phyloP scores from a whole-genome alignment of 352 stramenopile species.

The Globisporangium uncinulatum region DNA sequence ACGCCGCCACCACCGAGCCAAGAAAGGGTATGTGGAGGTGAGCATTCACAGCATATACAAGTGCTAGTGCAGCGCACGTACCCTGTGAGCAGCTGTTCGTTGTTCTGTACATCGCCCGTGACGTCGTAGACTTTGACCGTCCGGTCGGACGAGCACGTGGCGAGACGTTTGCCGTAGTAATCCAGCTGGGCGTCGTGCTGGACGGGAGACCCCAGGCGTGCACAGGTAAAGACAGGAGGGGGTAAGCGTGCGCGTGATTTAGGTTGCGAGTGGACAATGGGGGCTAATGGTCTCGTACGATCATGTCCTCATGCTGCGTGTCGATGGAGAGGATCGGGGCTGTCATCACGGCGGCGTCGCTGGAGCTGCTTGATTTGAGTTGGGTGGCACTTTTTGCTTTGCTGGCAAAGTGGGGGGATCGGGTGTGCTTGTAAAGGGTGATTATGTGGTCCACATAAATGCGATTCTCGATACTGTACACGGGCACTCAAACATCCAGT shows the following conservation, averaged over 20 bases:
- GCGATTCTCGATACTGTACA: too few relatives aligned
- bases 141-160: constrained; percentile 97
- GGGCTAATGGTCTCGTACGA: constrained; percentile 39
- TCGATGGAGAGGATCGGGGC: constrained; percentile 90
- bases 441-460: not conserved
- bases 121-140: constrained; percentile 98
- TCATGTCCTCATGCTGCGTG: constrained; percentile 98
- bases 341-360: constrained; percentile 45
- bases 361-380: constrained; percentile 2
- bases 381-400: constrained; percentile 11
- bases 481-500: too few relatives aligned
- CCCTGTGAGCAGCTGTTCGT: constrained; percentile 83
- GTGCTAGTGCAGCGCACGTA: constrained; percentile 10
- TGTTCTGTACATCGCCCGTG: constrained; percentile 86
- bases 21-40: too few relatives aligned
- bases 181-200: constrained; percentile 98
- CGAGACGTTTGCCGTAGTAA: constrained; percentile 99
- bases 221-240: constrained; percentile 11
- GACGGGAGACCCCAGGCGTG: not conserved
- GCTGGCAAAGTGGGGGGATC: constrained; percentile 17
- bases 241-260: not conserved
- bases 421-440: not conserved
- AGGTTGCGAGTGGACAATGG: not conserved
- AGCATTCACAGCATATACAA: not conserved
- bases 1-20: not conserved